Percentiles rank a stretch among this genome's conserved stretches.
Conservation (phyloP, 768 basidiomycete genomes). For the Tricholoma sp. region DNA sequence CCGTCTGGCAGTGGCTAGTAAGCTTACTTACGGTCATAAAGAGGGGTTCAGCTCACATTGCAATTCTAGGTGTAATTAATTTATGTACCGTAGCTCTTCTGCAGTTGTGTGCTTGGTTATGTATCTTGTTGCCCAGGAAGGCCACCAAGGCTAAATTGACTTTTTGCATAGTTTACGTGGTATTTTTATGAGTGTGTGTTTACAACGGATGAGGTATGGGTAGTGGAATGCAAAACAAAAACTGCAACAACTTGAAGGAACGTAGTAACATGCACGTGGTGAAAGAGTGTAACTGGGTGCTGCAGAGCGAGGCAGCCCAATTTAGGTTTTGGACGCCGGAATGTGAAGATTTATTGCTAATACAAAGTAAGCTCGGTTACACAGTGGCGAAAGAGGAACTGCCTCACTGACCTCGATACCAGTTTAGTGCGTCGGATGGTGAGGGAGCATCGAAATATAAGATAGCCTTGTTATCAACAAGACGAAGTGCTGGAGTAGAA, state of each 20-base stretch:
- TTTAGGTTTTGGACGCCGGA: conserved; percentile 72
- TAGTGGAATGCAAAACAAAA: not conserved
- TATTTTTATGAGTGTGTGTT: not conserved
- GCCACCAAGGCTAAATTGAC: not conserved
- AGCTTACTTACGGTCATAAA: conserved; percentile 24
- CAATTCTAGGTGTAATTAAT: not conserved
- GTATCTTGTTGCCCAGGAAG: not conserved
- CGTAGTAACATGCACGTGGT: not conserved
- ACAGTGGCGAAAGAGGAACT: not conserved
- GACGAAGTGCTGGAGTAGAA: conserved; percentile 55
- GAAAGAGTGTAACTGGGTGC: conserved; percentile 1
- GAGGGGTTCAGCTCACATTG: not conserved
- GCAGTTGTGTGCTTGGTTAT: not conserved
- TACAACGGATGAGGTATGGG: conserved; percentile 1
- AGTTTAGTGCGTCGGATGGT: conserved; percentile 79
- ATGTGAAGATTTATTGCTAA: conserved; percentile 92
- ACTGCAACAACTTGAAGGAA: not conserved
- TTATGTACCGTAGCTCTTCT: not conserved
- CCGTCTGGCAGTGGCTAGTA: conserved; percentile 79
- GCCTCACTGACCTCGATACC: conserved; percentile 71
- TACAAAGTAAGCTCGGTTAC: conserved; percentile 7
- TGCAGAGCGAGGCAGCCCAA: conserved; percentile 6
- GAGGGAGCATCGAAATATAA: conserved; percentile 84
- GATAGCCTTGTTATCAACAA: conserved; percentile 90
- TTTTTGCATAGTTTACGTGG: not conserved